A percentile compares a stretch with the other conserved stretches of the same genome.
Evolutionary conservation across 495 filamentous ascomycete species (phyloP).

Genomic region (Talaromyces liani): DNA sequence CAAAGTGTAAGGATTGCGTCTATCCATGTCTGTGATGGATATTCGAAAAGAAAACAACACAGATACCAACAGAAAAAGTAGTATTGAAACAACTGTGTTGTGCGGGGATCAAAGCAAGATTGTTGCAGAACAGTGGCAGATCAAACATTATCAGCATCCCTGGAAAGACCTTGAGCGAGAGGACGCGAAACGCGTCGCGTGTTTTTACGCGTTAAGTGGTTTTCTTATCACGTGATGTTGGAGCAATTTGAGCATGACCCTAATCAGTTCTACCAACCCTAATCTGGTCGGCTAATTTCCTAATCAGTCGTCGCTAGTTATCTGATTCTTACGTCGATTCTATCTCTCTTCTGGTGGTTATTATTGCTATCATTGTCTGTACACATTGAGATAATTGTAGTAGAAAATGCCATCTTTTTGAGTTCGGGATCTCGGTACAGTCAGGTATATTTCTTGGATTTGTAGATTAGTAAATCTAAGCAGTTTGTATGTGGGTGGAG

Average conservation of each 20-base stretch:
- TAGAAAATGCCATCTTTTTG: background rate
- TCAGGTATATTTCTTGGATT: background rate
- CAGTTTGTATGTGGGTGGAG: background rate
- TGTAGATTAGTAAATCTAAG: background rate
- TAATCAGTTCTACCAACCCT: background rate
- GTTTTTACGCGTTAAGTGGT: constrained; percentile 8
- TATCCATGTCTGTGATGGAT: constrained; percentile 58
- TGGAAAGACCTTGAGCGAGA: background rate
- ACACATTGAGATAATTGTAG: background rate
- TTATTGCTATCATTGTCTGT: background rate
- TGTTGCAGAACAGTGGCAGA: background rate
- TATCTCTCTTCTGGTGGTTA: background rate
- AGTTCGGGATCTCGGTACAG: background rate
- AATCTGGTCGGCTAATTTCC: background rate
- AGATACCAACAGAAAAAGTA: background rate
- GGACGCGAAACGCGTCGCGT: background rate
- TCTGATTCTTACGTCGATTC: background rate
- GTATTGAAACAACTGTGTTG: background rate
- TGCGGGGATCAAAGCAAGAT: background rate
- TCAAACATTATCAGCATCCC: background rate
- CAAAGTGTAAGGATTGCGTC: constrained; percentile 75
- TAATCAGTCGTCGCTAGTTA: background rate
- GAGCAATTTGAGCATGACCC: background rate
- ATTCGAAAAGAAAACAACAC: background rate
- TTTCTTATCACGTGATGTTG: background rate